Evolutionary conservation across 352 stramenopile genomes (phyloP).

Genomic region (Pythium aristosporum): DNA sequence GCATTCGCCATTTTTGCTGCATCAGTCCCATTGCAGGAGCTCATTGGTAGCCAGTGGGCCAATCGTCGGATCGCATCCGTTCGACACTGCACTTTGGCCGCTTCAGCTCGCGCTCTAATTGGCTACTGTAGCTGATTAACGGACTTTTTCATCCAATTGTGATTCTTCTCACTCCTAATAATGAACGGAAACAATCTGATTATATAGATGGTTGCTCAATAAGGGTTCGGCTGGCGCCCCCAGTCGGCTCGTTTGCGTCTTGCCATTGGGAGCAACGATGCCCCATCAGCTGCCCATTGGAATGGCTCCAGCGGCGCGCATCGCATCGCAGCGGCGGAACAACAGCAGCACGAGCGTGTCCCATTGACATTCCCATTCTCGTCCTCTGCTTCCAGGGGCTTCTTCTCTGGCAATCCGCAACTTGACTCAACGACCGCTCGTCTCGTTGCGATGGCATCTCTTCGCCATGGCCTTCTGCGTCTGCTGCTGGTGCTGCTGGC

Average conservation of each 20-base stretch:
- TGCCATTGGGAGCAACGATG: constrained; percentile 20
- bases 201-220: background rate
- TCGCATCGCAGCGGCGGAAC: constrained; percentile 20
- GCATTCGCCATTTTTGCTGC: constrained; percentile 17
- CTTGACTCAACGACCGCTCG: background rate
- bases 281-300: constrained; percentile 1
- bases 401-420: background rate
- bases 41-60: constrained; percentile 19
- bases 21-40: constrained; percentile 18
- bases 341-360: constrained; percentile 3
- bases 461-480: background rate
- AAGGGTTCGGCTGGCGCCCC: constrained; percentile 17
- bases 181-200: background rate
- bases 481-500: constrained; percentile 2
- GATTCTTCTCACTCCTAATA: background rate
- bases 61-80: constrained; percentile 18
- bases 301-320: background rate
- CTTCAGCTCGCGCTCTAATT: background rate
- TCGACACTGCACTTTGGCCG: constrained; percentile 21
- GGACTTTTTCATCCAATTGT: constrained; percentile 12
- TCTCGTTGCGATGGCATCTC: background rate
- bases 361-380: background rate
- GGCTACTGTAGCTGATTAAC: background rate
- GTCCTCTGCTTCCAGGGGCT: background rate
- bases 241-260: constrained; percentile 19